A percentile compares a stretch with the other conserved stretches of the same genome.
These are phyloP conservation scores for Chlamydomonas eustigma DNA, from an alignment of 139 green algal genomes.

Conservation along the genomic window DNA sequence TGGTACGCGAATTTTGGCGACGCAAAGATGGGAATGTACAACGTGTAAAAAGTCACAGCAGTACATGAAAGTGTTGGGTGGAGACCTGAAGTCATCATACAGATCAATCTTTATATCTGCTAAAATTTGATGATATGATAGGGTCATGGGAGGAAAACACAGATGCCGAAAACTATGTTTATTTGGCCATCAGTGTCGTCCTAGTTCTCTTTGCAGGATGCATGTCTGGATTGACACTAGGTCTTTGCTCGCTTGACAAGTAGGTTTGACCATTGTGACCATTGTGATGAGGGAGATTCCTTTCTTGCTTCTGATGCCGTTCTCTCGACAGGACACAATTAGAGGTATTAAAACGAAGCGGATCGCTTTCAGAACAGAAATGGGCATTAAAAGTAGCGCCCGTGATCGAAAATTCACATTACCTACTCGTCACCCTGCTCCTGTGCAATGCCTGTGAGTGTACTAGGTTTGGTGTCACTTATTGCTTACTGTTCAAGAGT, in stretches of 20 bases:
- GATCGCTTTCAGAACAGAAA: slow-evolving; percentile 30
- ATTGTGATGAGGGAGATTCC: slow-evolving; percentile 38
- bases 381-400: slow-evolving; percentile 38
- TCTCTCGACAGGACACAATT: slow-evolving; percentile 18
- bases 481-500: too few relatives aligned
- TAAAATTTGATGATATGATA: too few relatives aligned
- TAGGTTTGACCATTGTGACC: too few relatives aligned
- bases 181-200: slow-evolving; percentile 1
- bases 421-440: slow-evolving; percentile 60
- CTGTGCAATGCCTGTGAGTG: slow-evolving; percentile 58
- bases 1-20: too few relatives aligned
- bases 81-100: too few relatives aligned
- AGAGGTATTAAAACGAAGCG: slow-evolving; percentile 34
- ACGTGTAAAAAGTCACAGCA: too few relatives aligned
- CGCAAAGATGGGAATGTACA: too few relatives aligned
- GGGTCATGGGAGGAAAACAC: slow-evolving; percentile 19
- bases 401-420: slow-evolving; percentile 47
- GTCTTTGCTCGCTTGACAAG: slow-evolving; percentile 57
- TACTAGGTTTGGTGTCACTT: too few relatives aligned
- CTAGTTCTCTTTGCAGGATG: slow-evolving; percentile 54
- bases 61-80: too few relatives aligned
- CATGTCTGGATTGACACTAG: slow-evolving; percentile 79
- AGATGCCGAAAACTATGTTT: slow-evolving; percentile 4
- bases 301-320: neutral
- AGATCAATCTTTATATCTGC: too few relatives aligned